Percentiles rank a stretch among this genome's conserved stretches.
Conservation (phyloP, 2,329 filamentous ascomycete species). For the Talaromyces sp. region DNA sequence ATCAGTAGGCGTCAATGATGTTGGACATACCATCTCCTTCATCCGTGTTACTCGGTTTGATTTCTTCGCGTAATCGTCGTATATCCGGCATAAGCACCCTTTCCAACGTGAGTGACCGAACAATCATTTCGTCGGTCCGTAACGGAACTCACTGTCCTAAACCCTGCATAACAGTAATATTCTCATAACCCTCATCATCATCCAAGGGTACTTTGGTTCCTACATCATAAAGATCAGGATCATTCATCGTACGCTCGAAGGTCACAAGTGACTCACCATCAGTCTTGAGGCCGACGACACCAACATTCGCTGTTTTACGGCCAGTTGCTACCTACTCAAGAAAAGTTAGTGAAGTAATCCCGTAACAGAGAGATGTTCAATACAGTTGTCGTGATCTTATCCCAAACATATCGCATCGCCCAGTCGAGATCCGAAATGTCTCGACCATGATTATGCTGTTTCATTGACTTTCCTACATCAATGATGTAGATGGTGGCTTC, state of each 20-base stretch:
- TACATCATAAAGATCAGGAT: constrained; percentile 18
- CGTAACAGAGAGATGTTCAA: neutral
- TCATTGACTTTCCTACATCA: constrained; percentile 85
- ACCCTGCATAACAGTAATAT: constrained; percentile 68
- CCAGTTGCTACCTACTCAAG: constrained; percentile 52
- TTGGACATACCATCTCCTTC: constrained; percentile 62
- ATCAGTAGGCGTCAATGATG: neutral
- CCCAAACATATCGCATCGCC: constrained; percentile 89
- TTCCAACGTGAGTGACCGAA: neutral
- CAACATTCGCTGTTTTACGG: constrained; percentile 67
- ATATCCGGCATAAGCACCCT: constrained; percentile 65
- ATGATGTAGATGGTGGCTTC: constrained; percentile 90
- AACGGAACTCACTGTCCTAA: constrained; percentile 55
- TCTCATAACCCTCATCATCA: constrained; percentile 65
- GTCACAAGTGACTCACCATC: constrained; percentile 46
- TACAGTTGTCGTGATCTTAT: constrained; percentile 75
- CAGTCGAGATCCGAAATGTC: constrained; percentile 78
- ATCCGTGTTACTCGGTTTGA: constrained; percentile 64
- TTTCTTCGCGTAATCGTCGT: constrained; percentile 55
- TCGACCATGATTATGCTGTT: constrained; percentile 63
- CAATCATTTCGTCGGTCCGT: constrained; percentile 30
- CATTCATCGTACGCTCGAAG: neutral
- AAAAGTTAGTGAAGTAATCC: neutral
- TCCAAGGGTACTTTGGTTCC: constrained; percentile 65
- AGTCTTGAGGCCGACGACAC: constrained; percentile 79